phyloP scores from a whole-genome alignment of 164 flowering plant species.

The Houttuynia cordata region DNA sequence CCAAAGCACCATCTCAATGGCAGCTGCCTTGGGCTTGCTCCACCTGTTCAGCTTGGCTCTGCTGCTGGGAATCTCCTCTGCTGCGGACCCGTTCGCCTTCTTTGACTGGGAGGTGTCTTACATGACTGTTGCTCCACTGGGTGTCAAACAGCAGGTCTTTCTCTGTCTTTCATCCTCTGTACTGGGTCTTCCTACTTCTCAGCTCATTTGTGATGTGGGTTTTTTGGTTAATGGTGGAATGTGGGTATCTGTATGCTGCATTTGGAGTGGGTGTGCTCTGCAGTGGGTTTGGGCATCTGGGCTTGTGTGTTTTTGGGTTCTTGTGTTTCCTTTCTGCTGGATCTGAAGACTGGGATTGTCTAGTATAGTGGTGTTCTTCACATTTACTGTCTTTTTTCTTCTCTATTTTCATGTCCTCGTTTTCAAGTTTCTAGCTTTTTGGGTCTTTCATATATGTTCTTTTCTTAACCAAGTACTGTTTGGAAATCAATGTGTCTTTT shows the following conservation, averaged over 20 bases:
- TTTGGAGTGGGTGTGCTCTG: neutral
- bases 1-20: neutral
- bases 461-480: neutral
- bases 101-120: conserved; percentile 47
- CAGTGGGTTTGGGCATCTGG: neutral
- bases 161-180: neutral
- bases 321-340: neutral
- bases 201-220: neutral
- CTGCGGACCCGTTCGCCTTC: conserved; percentile 37
- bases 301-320: neutral
- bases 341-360: neutral
- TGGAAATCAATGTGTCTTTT: too few species aligned
- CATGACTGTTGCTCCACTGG: conserved; percentile 63
- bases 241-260: neutral
- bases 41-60: neutral
- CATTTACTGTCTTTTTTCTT: neutral
- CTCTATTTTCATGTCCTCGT: neutral
- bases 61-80: conserved; percentile 20
- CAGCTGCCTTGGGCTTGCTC: neutral
- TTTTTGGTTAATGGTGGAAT: neutral
- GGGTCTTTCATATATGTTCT: neutral
- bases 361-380: neutral
- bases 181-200: neutral
- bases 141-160: conserved; percentile 60
- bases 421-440: too few species aligned